Percentiles rank a stretch among this genome's conserved stretches.
Conservation (phyloP, 129 eudicot species). For the Logfia minima region DNA sequence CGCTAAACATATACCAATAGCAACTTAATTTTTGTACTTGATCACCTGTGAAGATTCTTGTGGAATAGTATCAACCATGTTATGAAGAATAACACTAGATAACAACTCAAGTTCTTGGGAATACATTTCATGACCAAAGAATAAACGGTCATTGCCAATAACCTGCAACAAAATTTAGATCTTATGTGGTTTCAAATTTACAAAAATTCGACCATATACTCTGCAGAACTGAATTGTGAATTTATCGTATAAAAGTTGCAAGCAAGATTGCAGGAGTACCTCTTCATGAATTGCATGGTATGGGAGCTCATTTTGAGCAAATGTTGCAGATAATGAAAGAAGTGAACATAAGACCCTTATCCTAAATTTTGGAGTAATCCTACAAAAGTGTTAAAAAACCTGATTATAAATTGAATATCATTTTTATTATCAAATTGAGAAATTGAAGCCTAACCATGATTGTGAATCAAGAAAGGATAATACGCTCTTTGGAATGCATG, state of each 20-base stretch:
- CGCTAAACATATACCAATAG: neutral
- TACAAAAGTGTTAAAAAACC: slow-evolving; percentile 28
- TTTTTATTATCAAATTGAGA: neutral
- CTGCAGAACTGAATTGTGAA: neutral
- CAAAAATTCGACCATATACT: neutral
- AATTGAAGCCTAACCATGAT: slow-evolving; percentile 52
- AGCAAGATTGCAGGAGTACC: slow-evolving; percentile 40
- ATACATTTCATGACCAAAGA: slow-evolving; percentile 44
- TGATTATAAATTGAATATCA: neutral
- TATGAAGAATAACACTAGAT: slow-evolving; percentile 42
- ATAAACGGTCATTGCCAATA: slow-evolving; percentile 48
- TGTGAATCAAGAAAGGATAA: slow-evolving; percentile 57
- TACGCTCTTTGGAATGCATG: slow-evolving; percentile 48
- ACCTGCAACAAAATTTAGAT: slow-evolving; percentile 40
- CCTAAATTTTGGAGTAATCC: slow-evolving; percentile 56
- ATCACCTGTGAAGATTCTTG: slow-evolving; percentile 67
- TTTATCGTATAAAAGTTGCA: neutral
- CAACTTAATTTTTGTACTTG: neutral
- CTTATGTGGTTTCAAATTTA: neutral
- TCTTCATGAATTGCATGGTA: slow-evolving; percentile 43
- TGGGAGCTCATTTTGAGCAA: slow-evolving; percentile 51
- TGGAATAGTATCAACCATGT: slow-evolving; percentile 39
- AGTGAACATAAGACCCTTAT: slow-evolving; percentile 50
- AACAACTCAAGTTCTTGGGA: slow-evolving; percentile 49
- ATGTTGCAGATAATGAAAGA: slow-evolving; percentile 48